Evolutionary conservation across 345 rosid species (phyloP).

Genomic region (Moricandia moricandioides): DNA sequence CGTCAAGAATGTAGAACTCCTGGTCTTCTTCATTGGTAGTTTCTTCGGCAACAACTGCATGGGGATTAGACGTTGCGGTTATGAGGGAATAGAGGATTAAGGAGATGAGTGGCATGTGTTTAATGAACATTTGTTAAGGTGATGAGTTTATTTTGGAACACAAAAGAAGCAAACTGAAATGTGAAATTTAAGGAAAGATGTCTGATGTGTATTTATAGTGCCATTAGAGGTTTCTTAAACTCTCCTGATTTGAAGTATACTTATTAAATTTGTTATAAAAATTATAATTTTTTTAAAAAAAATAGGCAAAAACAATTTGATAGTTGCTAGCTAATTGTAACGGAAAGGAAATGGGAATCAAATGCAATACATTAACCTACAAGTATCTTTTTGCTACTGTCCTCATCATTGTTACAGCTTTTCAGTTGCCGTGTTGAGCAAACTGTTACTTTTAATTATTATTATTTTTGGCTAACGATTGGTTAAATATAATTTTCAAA

Average conservation of each 20-base stretch:
- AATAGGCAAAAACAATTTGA: constrained; percentile 23
- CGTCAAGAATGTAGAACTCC: constrained; percentile 23
- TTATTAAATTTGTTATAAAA: not conserved
- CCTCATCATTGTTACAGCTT: not conserved
- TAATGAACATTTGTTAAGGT: constrained; percentile 18
- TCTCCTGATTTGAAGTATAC: not conserved
- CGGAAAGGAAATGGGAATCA: not conserved
- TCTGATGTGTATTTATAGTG: constrained; percentile 8
- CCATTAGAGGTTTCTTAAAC: not conserved
- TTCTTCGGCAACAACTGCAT: constrained; percentile 12
- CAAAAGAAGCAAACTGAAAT: constrained; percentile 8
- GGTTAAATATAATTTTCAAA: not conserved
- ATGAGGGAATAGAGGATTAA: constrained; percentile 2
- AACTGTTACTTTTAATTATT: not conserved
- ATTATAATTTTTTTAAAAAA: not conserved
- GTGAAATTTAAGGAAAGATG: constrained; percentile 3
- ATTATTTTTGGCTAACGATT: not conserved
- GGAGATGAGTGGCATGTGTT: constrained; percentile 11
- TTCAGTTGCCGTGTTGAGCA: not conserved
- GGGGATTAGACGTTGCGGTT: not conserved
- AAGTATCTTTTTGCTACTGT: not conserved
- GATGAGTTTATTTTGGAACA: constrained; percentile 3
- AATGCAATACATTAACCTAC: constrained; percentile 9
- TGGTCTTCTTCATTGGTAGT: constrained; percentile 14
- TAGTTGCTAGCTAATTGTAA: constrained; percentile 8